These are phyloP conservation scores for Aspergillus sp. DNA, from an alignment of 2,329 filamentous ascomycete genomes.

Conservation along the genomic window DNA sequence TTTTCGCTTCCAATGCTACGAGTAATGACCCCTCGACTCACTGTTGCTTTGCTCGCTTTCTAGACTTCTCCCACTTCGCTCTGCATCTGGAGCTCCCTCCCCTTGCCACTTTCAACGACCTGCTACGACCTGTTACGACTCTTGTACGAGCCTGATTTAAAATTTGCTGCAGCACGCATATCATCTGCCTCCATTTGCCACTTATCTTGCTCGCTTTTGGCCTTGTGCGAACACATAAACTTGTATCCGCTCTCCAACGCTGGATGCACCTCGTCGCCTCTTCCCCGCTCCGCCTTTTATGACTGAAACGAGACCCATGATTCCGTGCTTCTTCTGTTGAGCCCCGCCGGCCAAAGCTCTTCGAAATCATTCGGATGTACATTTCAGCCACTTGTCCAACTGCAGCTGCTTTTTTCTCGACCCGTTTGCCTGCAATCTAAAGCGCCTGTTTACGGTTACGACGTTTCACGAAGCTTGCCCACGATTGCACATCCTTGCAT, in stretches of 20 bases:
- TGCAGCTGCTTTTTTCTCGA: constrained; percentile 24
- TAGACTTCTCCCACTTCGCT: constrained; percentile 19
- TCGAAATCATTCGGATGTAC: constrained; percentile 30
- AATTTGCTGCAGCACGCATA: constrained; percentile 21
- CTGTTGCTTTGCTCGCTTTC: constrained; percentile 20
- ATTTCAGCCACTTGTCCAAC: constrained; percentile 22
- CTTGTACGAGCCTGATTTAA: constrained; percentile 22
- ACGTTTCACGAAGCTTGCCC: constrained; percentile 38
- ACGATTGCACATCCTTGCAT: constrained; percentile 34
- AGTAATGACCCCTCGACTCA: constrained; percentile 25
- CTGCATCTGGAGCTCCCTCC: constrained; percentile 6
- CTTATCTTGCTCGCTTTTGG: not conserved
- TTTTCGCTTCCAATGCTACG: constrained; percentile 19
- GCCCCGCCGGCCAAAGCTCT: constrained; percentile 18
- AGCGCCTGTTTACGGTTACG: constrained; percentile 37
- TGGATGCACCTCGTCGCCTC: constrained; percentile 31
- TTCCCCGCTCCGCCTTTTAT: constrained; percentile 39
- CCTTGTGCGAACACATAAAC: not conserved
- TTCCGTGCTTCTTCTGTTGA: constrained; percentile 33
- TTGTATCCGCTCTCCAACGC: constrained; percentile 16
- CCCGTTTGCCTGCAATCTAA: constrained; percentile 25
- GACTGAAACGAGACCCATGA: constrained; percentile 52
- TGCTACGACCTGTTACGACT: constrained; percentile 38
- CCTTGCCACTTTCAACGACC: constrained; percentile 27
- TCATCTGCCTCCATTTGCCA: constrained; percentile 12